A percentile compares a stretch with the other conserved stretches of the same genome.
phyloP scores from a whole-genome alignment of 352 stramenopile species.

The Pythium guiyangense region DNA sequence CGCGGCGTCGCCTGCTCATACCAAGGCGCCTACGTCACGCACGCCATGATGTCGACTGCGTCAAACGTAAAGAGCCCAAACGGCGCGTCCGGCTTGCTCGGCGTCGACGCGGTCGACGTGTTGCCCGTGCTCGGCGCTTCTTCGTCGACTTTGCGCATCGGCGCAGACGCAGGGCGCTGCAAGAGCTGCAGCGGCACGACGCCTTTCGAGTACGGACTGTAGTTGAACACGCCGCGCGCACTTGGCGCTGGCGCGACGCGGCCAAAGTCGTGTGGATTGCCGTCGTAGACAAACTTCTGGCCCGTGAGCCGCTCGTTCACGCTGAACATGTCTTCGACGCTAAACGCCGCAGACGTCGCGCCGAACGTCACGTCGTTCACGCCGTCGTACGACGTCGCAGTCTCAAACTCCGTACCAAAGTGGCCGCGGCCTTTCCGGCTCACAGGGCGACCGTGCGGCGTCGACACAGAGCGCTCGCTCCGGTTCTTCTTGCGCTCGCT shows the following conservation, averaged over 20 bases:
- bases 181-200: constrained; percentile 38
- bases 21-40: constrained; percentile 48
- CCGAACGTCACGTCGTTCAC: constrained; percentile 89
- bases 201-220: constrained; percentile 28
- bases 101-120: constrained; percentile 10
- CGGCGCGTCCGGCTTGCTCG: constrained; percentile 39
- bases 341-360: constrained; percentile 64
- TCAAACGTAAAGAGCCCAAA: constrained; percentile 79
- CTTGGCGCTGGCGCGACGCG: constrained; percentile 10
- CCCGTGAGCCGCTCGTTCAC: constrained; percentile 91
- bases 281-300: constrained; percentile 92
- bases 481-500: constrained; percentile 32
- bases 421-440: constrained; percentile 54
- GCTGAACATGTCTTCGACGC: constrained; percentile 95
- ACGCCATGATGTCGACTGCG: constrained; percentile 85
- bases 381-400: constrained; percentile 74
- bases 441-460: constrained; percentile 45
- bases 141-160: constrained; percentile 49
- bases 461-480: constrained; percentile 64
- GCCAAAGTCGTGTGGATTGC: constrained; percentile 94
- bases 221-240: constrained; percentile 48
- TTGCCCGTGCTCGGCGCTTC: constrained; percentile 15
- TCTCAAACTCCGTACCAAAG: constrained; percentile 83
- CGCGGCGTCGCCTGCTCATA: background rate
- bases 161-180: constrained; percentile 28